A percentile compares a stretch with the other conserved stretches of the same genome.
phyloP scores from a whole-genome alignment of 345 rosid species.

The Salix purpurea region DNA sequence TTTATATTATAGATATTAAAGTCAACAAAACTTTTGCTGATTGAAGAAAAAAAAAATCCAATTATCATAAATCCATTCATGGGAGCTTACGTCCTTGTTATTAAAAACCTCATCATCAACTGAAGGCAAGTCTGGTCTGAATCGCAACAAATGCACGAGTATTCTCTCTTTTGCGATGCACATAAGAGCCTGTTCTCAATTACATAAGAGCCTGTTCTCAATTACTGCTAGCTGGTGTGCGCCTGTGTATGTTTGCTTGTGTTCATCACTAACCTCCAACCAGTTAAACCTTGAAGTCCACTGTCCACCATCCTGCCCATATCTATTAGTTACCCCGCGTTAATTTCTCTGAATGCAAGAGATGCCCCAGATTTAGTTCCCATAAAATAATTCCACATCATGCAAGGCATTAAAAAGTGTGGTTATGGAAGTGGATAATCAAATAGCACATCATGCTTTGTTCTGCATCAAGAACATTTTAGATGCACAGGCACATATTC shows the following conservation, averaged over 20 bases:
- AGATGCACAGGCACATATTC: background rate
- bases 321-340: background rate
- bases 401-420: background rate
- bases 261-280: background rate
- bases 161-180: background rate
- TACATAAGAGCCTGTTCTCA: too few species aligned
- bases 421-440: slow-evolving; percentile 1
- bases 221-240: background rate
- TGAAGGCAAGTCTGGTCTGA: background rate
- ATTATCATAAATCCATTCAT: background rate
- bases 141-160: background rate
- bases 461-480: background rate
- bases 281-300: background rate
- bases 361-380: too few species aligned
- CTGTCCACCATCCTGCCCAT: background rate
- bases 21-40: background rate
- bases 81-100: too few species aligned
- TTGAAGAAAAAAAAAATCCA: background rate
- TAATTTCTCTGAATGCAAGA: background rate
- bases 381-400: too few species aligned
- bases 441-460: background rate
- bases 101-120: background rate
- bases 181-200: too few species aligned
- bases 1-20: background rate
- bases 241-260: background rate